Evolutionary conservation across 495 filamentous ascomycete species (phyloP).

Genomic region (Xylaria venustula): DNA sequence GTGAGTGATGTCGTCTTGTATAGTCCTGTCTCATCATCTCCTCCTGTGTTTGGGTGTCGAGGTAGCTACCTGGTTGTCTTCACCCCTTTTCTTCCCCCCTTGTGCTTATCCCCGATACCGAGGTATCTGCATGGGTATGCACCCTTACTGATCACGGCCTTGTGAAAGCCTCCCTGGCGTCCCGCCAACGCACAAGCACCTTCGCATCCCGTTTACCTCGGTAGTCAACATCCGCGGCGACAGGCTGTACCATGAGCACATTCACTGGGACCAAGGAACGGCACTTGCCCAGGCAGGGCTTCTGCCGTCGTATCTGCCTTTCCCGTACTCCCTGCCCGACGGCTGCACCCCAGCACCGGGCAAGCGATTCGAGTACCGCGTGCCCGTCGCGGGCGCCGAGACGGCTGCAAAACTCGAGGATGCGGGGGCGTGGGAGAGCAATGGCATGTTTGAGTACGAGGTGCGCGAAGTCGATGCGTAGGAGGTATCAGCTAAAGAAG

Average conservation of each 20-base stretch:
- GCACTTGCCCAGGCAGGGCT: slow-evolving; percentile 76
- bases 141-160: neutral
- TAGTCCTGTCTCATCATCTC: too few species aligned
- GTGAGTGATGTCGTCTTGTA: slow-evolving; percentile 31
- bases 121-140: too few species aligned
- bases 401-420: slow-evolving; percentile 65
- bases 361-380: slow-evolving; percentile 54
- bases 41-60: neutral
- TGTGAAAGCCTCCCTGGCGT: slow-evolving; percentile 65
- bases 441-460: slow-evolving; percentile 57
- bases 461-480: slow-evolving; percentile 24
- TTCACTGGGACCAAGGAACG: slow-evolving; percentile 85
- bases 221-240: slow-evolving; percentile 75
- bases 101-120: too few species aligned
- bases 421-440: slow-evolving; percentile 58
- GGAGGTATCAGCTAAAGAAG: too few species aligned
- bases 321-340: slow-evolving; percentile 51
- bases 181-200: slow-evolving; percentile 62
- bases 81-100: too few species aligned
- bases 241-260: slow-evolving; percentile 76
- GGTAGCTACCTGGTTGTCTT: too few species aligned
- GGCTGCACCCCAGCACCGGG: slow-evolving; percentile 37
- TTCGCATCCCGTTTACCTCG: slow-evolving; percentile 71
- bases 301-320: slow-evolving; percentile 59
- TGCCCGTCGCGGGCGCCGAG: slow-evolving; percentile 71